phyloP scores from a whole-genome alignment of 2,329 filamentous ascomycete species.

The Thermoascus crustaceus region DNA sequence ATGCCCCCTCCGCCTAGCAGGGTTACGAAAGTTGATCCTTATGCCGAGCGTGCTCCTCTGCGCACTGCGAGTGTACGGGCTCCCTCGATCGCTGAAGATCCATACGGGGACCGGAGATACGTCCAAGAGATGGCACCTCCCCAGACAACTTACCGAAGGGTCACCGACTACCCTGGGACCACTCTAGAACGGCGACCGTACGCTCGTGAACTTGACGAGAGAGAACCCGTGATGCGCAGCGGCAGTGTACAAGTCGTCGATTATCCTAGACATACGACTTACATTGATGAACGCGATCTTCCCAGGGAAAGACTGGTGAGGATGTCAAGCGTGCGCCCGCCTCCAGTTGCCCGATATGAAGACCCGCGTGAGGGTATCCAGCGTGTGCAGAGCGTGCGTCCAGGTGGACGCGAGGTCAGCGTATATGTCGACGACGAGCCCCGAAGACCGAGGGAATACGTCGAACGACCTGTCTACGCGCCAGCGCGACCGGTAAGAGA shows the following conservation, averaged over 20 bases:
- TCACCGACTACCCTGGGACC: slow-evolving; percentile 29
- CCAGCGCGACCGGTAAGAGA: slow-evolving; percentile 28
- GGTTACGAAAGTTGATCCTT: slow-evolving; percentile 24
- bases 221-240: slow-evolving; percentile 27
- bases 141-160: slow-evolving; percentile 32
- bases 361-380: slow-evolving; percentile 31
- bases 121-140: slow-evolving; percentile 39
- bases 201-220: slow-evolving; percentile 23
- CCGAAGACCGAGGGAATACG: slow-evolving; percentile 42
- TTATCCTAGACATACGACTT: slow-evolving; percentile 29
- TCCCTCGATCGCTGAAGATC: slow-evolving; percentile 35
- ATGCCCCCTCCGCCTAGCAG: slow-evolving; percentile 27
- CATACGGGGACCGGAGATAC: slow-evolving; percentile 33
- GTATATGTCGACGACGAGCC: slow-evolving; percentile 34
- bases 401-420: slow-evolving; percentile 35
- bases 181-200: slow-evolving; percentile 24
- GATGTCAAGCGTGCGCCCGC: slow-evolving; percentile 52
- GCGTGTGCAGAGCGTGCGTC: slow-evolving; percentile 36
- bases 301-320: slow-evolving; percentile 49
- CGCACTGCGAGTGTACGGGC: slow-evolving; percentile 31
- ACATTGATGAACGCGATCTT: slow-evolving; percentile 59
- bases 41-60: slow-evolving; percentile 23
- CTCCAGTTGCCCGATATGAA: slow-evolving; percentile 37
- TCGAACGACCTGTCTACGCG: slow-evolving; percentile 34
- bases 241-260: slow-evolving; percentile 36